Conservation (phyloP, 257 asterid species). For the Salvia hispanica region DNA sequence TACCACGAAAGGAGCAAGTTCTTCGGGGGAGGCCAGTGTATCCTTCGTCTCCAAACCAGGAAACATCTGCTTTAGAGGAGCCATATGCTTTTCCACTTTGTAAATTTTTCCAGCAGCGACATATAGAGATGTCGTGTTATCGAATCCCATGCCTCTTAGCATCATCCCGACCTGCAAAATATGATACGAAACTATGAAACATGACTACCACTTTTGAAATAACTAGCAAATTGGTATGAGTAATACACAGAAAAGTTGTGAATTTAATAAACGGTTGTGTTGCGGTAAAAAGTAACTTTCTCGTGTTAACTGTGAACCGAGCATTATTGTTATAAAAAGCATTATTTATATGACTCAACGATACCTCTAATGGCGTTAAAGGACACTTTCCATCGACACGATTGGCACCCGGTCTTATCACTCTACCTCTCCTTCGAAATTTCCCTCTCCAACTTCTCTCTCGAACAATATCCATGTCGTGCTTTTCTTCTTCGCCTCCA, state of each 20-base stretch:
- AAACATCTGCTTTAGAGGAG: slow-evolving; percentile 93
- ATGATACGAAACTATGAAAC: slow-evolving; percentile 2
- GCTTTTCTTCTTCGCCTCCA: slow-evolving; percentile 95
- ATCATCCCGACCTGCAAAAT: slow-evolving; percentile 88
- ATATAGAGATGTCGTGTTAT: slow-evolving; percentile 74
- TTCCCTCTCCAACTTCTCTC: slow-evolving; percentile 99
- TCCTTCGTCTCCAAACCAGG: slow-evolving; percentile 84
- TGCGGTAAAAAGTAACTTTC: too few species aligned
- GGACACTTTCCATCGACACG: slow-evolving; percentile 98
- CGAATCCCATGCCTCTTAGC: slow-evolving; percentile 99
- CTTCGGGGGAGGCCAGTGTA: slow-evolving; percentile 71
- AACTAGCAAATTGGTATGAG: not conserved
- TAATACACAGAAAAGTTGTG: too few species aligned
- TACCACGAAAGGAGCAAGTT: slow-evolving; percentile 83
- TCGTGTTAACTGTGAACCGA: too few species aligned
- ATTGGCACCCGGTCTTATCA: slow-evolving; percentile 92
- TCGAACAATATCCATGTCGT: slow-evolving; percentile 92
- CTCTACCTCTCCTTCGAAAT: slow-evolving; percentile 85
- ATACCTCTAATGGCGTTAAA: slow-evolving; percentile 94
- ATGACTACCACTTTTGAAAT: not conserved
- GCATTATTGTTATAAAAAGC: too few species aligned
- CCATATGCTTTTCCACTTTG: slow-evolving; percentile 85
- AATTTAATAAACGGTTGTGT: too few species aligned
- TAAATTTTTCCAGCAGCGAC: slow-evolving; percentile 97
- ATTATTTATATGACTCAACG: too few species aligned